A percentile compares a stretch with the other conserved stretches of the same genome.
These are phyloP conservation scores for Dichomitus squalens DNA, from an alignment of 1,284 basidiomycete genomes.

Conservation along the genomic window DNA sequence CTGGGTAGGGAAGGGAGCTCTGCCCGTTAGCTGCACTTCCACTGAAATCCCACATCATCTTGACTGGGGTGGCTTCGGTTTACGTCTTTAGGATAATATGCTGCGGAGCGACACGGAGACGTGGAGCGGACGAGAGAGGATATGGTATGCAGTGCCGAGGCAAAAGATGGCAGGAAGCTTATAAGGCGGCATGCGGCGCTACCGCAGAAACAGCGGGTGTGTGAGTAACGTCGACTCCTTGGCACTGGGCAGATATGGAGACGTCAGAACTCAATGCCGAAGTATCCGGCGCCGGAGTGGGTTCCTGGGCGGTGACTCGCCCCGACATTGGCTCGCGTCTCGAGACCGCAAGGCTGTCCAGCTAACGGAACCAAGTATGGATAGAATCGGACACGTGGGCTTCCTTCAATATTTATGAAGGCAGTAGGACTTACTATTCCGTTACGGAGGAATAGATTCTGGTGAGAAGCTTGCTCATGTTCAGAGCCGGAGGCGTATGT, in stretches of 20 bases:
- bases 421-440: background rate
- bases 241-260: slow-evolving; percentile 21
- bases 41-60: slow-evolving; percentile 28
- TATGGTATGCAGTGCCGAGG: slow-evolving; percentile 14
- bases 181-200: slow-evolving; percentile 19
- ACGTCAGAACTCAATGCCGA: slow-evolving; percentile 6
- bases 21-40: slow-evolving; percentile 16
- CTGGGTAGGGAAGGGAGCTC: slow-evolving; percentile 14
- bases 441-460: background rate
- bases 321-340: slow-evolving; percentile 4
- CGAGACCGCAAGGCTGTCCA: slow-evolving; percentile 18
- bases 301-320: slow-evolving; percentile 16
- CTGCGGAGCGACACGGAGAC: slow-evolving; percentile 6
- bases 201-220: background rate
- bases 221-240: slow-evolving; percentile 13
- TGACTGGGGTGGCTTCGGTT: background rate
- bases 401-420: background rate
- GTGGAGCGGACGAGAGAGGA: slow-evolving; percentile 8
- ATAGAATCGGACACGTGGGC: background rate
- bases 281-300: slow-evolving; percentile 6
- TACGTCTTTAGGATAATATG: background rate
- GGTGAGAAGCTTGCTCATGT: background rate
- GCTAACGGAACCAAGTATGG: slow-evolving; percentile 12
- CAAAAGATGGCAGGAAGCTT: slow-evolving; percentile 17
- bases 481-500: too few species aligned